phyloP scores from a whole-genome alignment of 805 yeast genomes.

The Osmozyma mogii region DNA sequence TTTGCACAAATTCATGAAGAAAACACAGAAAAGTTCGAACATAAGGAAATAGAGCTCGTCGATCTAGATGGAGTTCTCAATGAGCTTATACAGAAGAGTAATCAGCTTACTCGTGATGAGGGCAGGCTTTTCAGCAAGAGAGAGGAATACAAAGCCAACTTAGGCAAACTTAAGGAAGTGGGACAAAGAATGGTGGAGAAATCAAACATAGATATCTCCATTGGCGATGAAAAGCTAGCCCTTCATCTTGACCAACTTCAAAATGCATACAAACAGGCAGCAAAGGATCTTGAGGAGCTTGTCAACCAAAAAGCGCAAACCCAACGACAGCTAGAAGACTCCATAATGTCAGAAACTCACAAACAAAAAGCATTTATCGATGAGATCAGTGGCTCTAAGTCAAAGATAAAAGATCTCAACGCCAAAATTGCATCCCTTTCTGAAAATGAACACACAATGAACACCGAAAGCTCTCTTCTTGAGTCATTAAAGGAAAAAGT shows the following conservation, averaged over 20 bases:
- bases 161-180: constrained; percentile 4
- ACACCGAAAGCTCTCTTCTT: constrained; percentile 37
- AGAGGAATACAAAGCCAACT: constrained; percentile 19
- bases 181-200: not conserved
- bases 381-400: constrained; percentile 30
- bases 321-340: constrained; percentile 2
- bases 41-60: constrained; percentile 9
- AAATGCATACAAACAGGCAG: constrained; percentile 9
- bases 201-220: constrained; percentile 7
- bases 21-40: constrained; percentile 11
- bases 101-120: constrained; percentile 3
- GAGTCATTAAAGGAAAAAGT: constrained; percentile 29
- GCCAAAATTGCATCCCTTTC: constrained; percentile 29
- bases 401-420: constrained; percentile 30
- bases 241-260: constrained; percentile 9
- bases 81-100: constrained; percentile 23
- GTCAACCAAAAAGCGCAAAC: constrained; percentile 4
- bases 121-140: constrained; percentile 49
- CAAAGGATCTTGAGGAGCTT: constrained; percentile 3
- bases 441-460: constrained; percentile 40
- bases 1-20: constrained; percentile 17
- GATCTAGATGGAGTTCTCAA: constrained; percentile 17
- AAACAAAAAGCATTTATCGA: constrained; percentile 22
- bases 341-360: constrained; percentile 3
- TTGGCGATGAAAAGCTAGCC: constrained; percentile 11